Evolutionary conservation across 2,329 filamentous ascomycete genomes (phyloP), one percentile per base, ranked within the genome.

Genomic region (Alternaria arborescens): DNA sequence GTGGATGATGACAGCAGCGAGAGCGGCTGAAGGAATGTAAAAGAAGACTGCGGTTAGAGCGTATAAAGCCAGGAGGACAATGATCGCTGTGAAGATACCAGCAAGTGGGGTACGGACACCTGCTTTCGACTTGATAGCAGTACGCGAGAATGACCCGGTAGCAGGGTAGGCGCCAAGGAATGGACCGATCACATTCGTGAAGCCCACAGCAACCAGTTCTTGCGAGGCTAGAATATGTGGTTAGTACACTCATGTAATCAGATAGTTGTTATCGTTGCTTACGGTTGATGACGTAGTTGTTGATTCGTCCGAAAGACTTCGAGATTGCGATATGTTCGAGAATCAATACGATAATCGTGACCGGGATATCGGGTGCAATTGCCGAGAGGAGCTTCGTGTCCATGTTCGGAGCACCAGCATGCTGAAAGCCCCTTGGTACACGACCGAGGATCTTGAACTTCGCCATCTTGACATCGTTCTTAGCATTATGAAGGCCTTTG

Each of bases 281-380:
- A 60, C 57, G 94, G 70, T 97, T 89, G 76, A 99, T 97, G 16
- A 88, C 90, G 80, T 99, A 99, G 81, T 97, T 97, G 83, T 97
- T 98, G 71, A 97, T 87, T 60, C 94, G 88, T 10, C 95, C 95
- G 69, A 99, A 98, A 0, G 94, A 97, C 78, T 98, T 99, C 18
- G 94, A 93, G 65, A 98, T 97, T 48, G 94, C 93, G 71, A 98
- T 97, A 77, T 98, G 94, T 79, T 98, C 95, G 62, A 98, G 96
- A 36, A 98, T 85, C 58, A 98, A 85, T n/a, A 99, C 94, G 67
- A 98, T 97, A 53, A 97, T 89, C 0, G 91, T 90, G 8, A 91
- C 91, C 0, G 95, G 95, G 4, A 98, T 82, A 65, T 97, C 86
- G 43, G 84, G 83, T 1, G 86, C 84, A 72, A 97, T 93, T 1